These are phyloP conservation scores for Fusarium compactum DNA, from an alignment of 2,329 filamentous ascomycete species.

Conservation along the genomic window DNA sequence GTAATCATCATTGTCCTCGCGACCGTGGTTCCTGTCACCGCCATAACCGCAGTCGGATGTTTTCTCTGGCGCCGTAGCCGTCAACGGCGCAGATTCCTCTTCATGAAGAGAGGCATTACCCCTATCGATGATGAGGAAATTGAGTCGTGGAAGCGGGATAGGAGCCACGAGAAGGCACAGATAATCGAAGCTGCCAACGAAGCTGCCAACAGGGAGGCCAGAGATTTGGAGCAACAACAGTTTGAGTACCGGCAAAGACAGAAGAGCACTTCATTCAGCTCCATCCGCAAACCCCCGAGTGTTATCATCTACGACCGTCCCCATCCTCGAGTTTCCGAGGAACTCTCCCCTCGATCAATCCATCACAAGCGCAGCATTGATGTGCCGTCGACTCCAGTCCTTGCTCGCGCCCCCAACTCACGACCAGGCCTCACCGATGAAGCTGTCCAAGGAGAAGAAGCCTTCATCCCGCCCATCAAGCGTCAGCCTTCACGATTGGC, in stretches of 20 bases:
- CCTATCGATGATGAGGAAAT: conserved; percentile 76
- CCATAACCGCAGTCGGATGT: conserved; percentile 51
- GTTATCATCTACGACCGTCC: conserved; percentile 65
- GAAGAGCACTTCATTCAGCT: conserved; percentile 49
- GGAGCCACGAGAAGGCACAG: conserved; percentile 50
- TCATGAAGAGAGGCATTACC: conserved; percentile 67
- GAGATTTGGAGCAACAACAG: conserved; percentile 23
- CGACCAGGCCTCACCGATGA: conserved; percentile 72
- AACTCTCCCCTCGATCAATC: conserved; percentile 48
- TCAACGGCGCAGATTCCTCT: conserved; percentile 52
- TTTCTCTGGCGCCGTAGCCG: conserved; percentile 56
- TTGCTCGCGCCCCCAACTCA: conserved; percentile 72
- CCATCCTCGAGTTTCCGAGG: conserved; percentile 45
- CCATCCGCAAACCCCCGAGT: conserved; percentile 62
- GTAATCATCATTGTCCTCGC: conserved; percentile 65
- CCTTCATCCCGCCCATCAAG: conserved; percentile 67
- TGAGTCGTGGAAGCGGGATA: conserved; percentile 68
- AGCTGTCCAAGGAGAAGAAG: conserved; percentile 68
- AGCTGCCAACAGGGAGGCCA: conserved; percentile 15
- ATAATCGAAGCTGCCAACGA: conserved; percentile 38
- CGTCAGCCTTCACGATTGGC: conserved; percentile 66
- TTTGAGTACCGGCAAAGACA: conserved; percentile 45
- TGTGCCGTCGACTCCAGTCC: conserved; percentile 62
- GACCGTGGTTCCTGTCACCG: conserved; percentile 60
- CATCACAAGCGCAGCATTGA: conserved; percentile 59